Percentiles rank a stretch among this genome's conserved stretches.
These are phyloP conservation scores for Penicillium nucicola DNA, from an alignment of 495 filamentous ascomycete genomes.

Conservation along the genomic window DNA sequence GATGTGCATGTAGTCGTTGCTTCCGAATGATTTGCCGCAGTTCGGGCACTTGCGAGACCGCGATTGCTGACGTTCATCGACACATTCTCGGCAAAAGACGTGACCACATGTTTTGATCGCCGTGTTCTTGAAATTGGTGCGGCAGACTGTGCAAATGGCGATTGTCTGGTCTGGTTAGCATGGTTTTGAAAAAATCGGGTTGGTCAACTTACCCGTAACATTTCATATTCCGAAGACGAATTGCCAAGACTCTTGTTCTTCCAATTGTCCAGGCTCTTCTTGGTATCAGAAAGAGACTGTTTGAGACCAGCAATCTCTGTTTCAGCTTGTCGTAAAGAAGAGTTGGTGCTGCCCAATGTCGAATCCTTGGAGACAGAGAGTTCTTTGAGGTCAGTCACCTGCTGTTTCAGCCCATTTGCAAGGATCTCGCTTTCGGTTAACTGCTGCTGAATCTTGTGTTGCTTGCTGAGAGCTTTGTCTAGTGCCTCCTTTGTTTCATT, in stretches of 20 bases:
- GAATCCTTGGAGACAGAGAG: constrained; percentile 72
- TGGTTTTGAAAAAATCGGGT: not conserved
- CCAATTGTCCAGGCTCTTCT: constrained; percentile 76
- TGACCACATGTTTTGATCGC: constrained; percentile 93
- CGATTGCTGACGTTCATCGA: constrained; percentile 79
- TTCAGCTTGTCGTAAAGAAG: constrained; percentile 67
- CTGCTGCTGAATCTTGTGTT: constrained; percentile 68
- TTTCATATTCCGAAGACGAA: constrained; percentile 75
- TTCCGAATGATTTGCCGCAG: constrained; percentile 86
- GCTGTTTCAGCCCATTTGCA: constrained; percentile 69
- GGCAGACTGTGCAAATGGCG: constrained; percentile 87
- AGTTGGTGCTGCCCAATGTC: constrained; percentile 44
- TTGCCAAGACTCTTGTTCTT: constrained; percentile 77
- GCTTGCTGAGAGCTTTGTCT: constrained; percentile 59
- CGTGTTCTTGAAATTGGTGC: constrained; percentile 88
- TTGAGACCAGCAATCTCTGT: constrained; percentile 70
- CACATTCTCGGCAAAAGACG: constrained; percentile 86
- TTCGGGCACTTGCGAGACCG: constrained; percentile 93
- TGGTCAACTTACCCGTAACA: constrained; percentile 68
- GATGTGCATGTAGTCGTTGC: constrained; percentile 75
- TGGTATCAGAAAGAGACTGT: constrained; percentile 66
- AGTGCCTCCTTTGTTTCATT: constrained; percentile 76
- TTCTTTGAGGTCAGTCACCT: constrained; percentile 71
- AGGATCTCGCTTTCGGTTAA: constrained; percentile 63
- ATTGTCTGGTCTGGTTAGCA: constrained; percentile 57